Evolutionary conservation across 306 rosid species (phyloP).

Genomic region (Trichosanthes truncata): DNA sequence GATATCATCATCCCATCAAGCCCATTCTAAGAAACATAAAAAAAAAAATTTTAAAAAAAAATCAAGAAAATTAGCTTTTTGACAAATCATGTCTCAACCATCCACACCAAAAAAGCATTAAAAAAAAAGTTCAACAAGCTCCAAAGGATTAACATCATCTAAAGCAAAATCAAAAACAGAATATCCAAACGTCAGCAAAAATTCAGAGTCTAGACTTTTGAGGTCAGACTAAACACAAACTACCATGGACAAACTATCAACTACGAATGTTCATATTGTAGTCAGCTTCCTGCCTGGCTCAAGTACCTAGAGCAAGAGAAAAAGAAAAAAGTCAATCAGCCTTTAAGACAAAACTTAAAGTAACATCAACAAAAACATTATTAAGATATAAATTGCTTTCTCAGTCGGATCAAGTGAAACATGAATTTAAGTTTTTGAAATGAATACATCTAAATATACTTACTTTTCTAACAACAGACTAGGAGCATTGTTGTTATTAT

Average conservation of each 20-base stretch:
- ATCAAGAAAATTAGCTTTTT: neutral
- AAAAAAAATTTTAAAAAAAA: neutral
- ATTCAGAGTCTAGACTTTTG: constrained; percentile 1
- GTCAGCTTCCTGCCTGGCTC: constrained; percentile 24
- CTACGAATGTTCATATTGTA: constrained; percentile 19
- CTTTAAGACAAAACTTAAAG: neutral
- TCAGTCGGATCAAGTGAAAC: neutral
- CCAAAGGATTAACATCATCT: constrained; percentile 10
- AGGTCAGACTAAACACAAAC: neutral
- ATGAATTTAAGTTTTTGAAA: neutral
- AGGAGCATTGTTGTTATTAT: too few relatives aligned
- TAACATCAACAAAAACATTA: neutral
- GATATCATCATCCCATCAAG: neutral
- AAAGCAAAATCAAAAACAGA: constrained; percentile 12
- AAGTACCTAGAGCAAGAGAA: constrained; percentile 20
- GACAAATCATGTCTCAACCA: neutral
- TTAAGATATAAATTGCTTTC: neutral
- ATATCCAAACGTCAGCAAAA: constrained; percentile 14
- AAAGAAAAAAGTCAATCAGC: neutral
- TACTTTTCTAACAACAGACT: too few relatives aligned
- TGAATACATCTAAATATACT: too few relatives aligned
- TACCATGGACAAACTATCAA: constrained; percentile 9
- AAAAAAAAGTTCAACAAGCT: neutral
- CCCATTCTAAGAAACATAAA: neutral
- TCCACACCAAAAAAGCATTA: neutral